Conservation (phyloP, 495 filamentous ascomycete genomes). For the Xylaria scruposa region DNA sequence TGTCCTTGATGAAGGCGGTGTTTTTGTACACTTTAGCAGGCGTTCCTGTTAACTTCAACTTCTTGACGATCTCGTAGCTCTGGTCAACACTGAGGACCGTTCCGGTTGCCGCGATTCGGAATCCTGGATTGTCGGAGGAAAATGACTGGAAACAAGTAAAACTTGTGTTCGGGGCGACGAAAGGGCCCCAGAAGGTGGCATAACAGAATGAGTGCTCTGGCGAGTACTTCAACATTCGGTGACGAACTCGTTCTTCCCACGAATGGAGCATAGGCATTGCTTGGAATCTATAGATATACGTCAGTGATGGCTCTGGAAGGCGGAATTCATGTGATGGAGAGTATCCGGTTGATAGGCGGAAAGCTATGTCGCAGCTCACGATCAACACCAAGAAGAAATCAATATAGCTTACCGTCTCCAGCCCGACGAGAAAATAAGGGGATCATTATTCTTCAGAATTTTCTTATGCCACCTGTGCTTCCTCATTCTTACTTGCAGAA, state of each 20-base stretch:
- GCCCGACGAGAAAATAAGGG: slow-evolving; percentile 95
- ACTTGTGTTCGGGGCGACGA: slow-evolving; percentile 93
- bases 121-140: slow-evolving; percentile 85
- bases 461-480: slow-evolving; percentile 98
- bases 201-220: slow-evolving; percentile 99
- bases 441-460: slow-evolving; percentile 96
- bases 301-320: slow-evolving; percentile 8
- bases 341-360: neutral
- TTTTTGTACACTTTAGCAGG: slow-evolving; percentile 99
- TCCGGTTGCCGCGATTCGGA: slow-evolving; percentile 92
- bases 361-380: neutral
- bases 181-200: slow-evolving; percentile 90
- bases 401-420: slow-evolving; percentile 65
- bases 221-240: slow-evolving; percentile 97
- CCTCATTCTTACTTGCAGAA: slow-evolving; percentile 94
- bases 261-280: slow-evolving; percentile 91
- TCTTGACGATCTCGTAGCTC: slow-evolving; percentile 96
- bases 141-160: slow-evolving; percentile 94
- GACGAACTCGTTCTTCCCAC: slow-evolving; percentile 88
- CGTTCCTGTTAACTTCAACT: slow-evolving; percentile 89
- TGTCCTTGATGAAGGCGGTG: slow-evolving; percentile 97
- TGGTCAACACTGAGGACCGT: slow-evolving; percentile 93
- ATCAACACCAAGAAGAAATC: neutral
- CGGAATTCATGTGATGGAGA: neutral
- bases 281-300: slow-evolving; percentile 69